A percentile compares a stretch with the other conserved stretches of the same genome.
These are phyloP conservation scores for Kodamaea fukazawae DNA, from an alignment of 805 yeast genomes.

Conservation along the genomic window DNA sequence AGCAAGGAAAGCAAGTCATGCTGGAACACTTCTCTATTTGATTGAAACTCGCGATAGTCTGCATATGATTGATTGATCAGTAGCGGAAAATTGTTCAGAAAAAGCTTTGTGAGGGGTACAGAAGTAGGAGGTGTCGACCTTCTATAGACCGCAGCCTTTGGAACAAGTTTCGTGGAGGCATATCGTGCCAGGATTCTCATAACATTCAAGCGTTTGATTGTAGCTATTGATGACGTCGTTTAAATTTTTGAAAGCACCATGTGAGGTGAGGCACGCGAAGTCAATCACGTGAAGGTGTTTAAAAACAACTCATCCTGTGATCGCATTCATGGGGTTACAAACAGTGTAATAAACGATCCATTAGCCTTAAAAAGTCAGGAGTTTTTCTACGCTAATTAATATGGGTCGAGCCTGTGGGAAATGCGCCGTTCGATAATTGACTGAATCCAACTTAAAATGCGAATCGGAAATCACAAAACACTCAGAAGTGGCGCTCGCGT, in stretches of 20 bases:
- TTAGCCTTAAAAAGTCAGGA: too few species aligned
- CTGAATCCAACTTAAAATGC: not conserved
- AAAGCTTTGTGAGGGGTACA: conserved; percentile 54
- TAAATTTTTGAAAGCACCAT: too few species aligned
- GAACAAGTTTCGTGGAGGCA: not conserved
- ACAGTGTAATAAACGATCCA: too few species aligned
- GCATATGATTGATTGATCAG: conserved; percentile 47
- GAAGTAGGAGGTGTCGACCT: conserved; percentile 68
- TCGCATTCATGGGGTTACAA: too few species aligned
- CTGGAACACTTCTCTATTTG: conserved; percentile 44
- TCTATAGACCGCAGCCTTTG: conserved; percentile 27
- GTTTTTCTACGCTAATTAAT: too few species aligned
- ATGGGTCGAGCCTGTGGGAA: too few species aligned
- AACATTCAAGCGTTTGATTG: not conserved
- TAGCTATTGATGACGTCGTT: too few species aligned
- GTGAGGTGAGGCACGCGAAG: too few species aligned
- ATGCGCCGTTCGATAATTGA: too few species aligned
- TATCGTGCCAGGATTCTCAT: not conserved
- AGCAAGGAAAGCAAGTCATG: conserved; percentile 42
- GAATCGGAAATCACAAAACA: not conserved
- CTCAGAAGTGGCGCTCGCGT: too few species aligned
- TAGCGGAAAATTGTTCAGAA: conserved; percentile 58
- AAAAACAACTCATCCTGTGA: too few species aligned
- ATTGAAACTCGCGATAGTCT: conserved; percentile 43
- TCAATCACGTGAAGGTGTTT: too few species aligned